phyloP scores from a whole-genome alignment of 1,284 basidiomycete species.

The Anthracocystis panici-leucophaei region DNA sequence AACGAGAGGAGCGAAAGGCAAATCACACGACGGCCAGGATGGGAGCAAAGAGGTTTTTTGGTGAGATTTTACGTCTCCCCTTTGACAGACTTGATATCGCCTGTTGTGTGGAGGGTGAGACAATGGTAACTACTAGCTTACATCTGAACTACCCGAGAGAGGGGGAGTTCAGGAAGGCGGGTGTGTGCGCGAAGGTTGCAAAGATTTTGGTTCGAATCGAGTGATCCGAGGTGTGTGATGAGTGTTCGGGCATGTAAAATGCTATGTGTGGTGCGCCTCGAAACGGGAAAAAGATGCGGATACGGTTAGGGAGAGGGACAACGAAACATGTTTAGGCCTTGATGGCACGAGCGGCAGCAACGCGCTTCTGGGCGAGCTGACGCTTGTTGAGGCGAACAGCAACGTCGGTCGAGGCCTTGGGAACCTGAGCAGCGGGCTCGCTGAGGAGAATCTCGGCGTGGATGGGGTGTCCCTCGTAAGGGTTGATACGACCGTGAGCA shows the following conservation, averaged over 20 bases:
- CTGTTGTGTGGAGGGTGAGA: neutral
- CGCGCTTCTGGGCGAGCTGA: constrained; percentile 66
- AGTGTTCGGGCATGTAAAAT: neutral
- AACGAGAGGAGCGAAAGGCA: too few species aligned
- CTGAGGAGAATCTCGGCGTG: constrained; percentile 81
- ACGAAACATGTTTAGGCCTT: constrained; percentile 38
- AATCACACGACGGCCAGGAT: too few species aligned
- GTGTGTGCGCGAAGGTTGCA: constrained; percentile 8
- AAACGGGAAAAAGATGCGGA: constrained; percentile 4
- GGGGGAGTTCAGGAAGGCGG: constrained; percentile 8
- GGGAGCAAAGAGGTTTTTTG: constrained; percentile 9
- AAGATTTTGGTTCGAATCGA: constrained; percentile 5
- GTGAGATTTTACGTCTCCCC: neutral
- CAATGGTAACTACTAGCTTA: constrained; percentile 46
- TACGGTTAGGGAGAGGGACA: neutral
- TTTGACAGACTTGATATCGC: neutral
- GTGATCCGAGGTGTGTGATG: neutral
- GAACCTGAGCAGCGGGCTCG: constrained; percentile 65
- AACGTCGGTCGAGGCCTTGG: constrained; percentile 61
- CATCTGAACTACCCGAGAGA: constrained; percentile 23
- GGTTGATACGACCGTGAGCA: constrained; percentile 86
- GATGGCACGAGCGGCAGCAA: constrained; percentile 58
- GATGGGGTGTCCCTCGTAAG: constrained; percentile 84
- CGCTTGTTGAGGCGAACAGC: constrained; percentile 66
- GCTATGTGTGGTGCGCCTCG: constrained; percentile 1